These are phyloP conservation scores for Thinopyrum elongatum DNA, from an alignment of 176 grass and related monocot genomes.

Conservation along the genomic window DNA sequence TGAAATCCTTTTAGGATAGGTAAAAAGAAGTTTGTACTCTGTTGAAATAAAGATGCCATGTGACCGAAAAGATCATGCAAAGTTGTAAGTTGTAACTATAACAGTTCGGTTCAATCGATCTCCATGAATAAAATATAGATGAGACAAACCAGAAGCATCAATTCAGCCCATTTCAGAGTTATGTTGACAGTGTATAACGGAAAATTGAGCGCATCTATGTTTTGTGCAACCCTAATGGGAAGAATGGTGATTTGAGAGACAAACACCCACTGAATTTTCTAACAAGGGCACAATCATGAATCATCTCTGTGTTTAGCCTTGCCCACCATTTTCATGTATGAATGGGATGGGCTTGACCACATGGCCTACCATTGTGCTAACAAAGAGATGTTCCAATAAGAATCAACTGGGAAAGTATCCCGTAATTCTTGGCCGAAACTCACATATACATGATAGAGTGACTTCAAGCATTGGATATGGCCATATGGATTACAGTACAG, in stretches of 20 bases:
- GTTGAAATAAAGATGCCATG: not conserved
- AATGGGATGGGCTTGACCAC: not conserved
- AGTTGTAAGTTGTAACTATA: constrained; percentile 11
- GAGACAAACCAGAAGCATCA: constrained; percentile 2
- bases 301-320: not conserved
- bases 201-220: not conserved
- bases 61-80: not conserved
- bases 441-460: not conserved
- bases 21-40: not conserved
- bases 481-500: not conserved
- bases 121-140: not conserved
- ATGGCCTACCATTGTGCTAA: not conserved
- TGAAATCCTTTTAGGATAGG: not conserved
- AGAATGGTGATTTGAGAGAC: not conserved
- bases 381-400: not conserved
- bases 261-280: not conserved
- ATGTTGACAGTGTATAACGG: not conserved
- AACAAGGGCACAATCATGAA: not conserved
- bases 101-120: not conserved
- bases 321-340: not conserved
- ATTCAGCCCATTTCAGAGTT: not conserved
- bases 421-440: not conserved
- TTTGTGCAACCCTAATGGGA: not conserved
- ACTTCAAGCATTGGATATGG: not conserved
- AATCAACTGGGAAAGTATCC: not conserved